Evolutionary conservation across 106 monocot genomes (phyloP).

Genomic region (Cymbidium sinense): DNA sequence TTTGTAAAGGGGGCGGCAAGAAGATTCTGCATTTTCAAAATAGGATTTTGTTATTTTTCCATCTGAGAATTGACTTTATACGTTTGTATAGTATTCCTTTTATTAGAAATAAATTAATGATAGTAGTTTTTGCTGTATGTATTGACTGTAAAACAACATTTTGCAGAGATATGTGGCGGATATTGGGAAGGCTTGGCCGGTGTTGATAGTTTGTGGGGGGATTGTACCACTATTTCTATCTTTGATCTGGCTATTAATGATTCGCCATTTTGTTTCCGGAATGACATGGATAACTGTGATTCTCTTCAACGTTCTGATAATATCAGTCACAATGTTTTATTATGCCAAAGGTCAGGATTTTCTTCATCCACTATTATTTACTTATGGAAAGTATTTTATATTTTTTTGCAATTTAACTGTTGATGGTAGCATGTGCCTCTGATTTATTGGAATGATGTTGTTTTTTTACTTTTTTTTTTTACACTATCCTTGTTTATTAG

Average conservation of each 20-base stretch:
- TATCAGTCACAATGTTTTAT: conserved; percentile 91
- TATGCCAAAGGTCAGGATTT: conserved; percentile 75
- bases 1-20: background rate
- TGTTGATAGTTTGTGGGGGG: conserved; percentile 93
- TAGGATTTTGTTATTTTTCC: background rate
- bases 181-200: conserved; percentile 98
- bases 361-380: background rate
- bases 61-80: background rate
- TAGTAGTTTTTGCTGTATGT: background rate
- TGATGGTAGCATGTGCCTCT: background rate
- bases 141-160: conserved; percentile 4
- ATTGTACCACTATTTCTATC: conserved; percentile 89
- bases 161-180: conserved; percentile 95
- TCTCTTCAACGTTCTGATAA: conserved; percentile 72
- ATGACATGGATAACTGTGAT: conserved; percentile 98
- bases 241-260: conserved; percentile 85
- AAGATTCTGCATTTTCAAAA: background rate
- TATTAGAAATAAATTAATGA: background rate
- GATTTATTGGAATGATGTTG: background rate
- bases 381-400: background rate
- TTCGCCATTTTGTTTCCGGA: conserved; percentile 87
- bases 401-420: background rate
- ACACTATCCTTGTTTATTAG: background rate
- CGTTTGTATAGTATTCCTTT: background rate
- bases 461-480: background rate